Evolutionary conservation across 768 basidiomycete species (phyloP).

Genomic region (Lactarius trivialis): DNA sequence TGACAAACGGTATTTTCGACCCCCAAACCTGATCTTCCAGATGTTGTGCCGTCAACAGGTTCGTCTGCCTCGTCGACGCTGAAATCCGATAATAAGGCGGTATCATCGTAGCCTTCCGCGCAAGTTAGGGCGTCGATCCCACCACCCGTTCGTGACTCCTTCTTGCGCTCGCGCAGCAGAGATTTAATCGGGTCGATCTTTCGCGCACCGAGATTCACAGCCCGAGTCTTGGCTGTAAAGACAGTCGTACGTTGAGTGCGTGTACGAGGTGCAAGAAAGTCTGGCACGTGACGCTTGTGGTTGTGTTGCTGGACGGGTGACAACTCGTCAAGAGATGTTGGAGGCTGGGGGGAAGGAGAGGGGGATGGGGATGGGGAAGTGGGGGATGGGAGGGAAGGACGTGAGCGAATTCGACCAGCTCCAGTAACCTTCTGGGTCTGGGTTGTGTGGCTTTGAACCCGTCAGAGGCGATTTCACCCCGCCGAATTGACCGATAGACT

Average conservation of each 20-base stretch:
- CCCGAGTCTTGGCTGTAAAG: background rate
- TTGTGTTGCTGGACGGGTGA: background rate
- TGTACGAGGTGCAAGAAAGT: background rate
- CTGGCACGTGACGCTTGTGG: background rate
- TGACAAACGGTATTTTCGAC: slow-evolving; percentile 14
- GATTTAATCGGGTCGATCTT: slow-evolving; percentile 15
- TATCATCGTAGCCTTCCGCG: slow-evolving; percentile 18
- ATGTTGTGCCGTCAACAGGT: background rate
- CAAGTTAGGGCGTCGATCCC: slow-evolving; percentile 19
- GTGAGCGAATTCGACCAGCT: background rate
- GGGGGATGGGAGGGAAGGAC: slow-evolving; percentile 13
- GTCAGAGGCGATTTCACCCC: background rate
- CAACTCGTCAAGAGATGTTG: background rate
- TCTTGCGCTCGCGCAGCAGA: slow-evolving; percentile 20
- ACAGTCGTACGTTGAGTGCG: background rate
- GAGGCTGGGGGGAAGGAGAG: background rate
- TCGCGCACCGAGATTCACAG: background rate
- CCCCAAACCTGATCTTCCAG: slow-evolving; percentile 3
- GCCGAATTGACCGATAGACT: background rate
- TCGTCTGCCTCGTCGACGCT: slow-evolving; percentile 15
- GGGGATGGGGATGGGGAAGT: background rate
- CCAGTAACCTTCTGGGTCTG: background rate
- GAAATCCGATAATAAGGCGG: slow-evolving; percentile 10
- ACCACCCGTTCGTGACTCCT: slow-evolving; percentile 10
- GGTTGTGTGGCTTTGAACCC: background rate